These are phyloP conservation scores for Tolypocladium ophioglossoides DNA, from an alignment of 2,329 filamentous ascomycete genomes.

Conservation along the genomic window DNA sequence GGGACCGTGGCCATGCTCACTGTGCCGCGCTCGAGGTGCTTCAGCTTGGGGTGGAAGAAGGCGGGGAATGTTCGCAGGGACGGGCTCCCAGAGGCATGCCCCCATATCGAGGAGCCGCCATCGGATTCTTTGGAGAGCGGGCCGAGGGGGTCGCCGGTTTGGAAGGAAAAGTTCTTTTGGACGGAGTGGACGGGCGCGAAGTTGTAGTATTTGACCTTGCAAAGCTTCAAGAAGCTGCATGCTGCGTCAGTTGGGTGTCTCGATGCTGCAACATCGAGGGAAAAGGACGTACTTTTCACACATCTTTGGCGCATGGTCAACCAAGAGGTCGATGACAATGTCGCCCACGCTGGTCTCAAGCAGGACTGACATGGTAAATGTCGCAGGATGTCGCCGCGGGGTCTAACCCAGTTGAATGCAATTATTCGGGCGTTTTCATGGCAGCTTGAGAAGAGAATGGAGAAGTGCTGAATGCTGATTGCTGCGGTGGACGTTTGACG, in stretches of 20 bases:
- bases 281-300: conserved; percentile 81
- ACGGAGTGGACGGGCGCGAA: conserved; percentile 87
- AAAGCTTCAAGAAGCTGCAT: conserved; percentile 89
- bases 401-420: not conserved
- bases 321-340: conserved; percentile 85
- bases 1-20: conserved; percentile 96
- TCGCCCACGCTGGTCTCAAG: conserved; percentile 90
- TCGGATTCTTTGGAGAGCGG: conserved; percentile 76
- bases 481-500: not conserved
- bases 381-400: not conserved
- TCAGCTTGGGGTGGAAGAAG: conserved; percentile 78
- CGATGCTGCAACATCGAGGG: not conserved
- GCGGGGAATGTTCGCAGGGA: conserved; percentile 69
- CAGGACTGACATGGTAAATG: conserved; percentile 68
- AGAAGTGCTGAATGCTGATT: not conserved
- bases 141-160: conserved; percentile 88
- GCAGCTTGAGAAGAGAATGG: not conserved
- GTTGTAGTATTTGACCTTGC: conserved; percentile 99
- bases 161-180: conserved; percentile 92
- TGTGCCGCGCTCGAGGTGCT: conserved; percentile 79
- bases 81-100: conserved; percentile 55
- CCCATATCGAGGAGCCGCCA: conserved; percentile 92
- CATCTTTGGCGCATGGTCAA: conserved; percentile 79
- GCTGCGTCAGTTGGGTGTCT: conserved; percentile 36
- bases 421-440: not conserved